A percentile compares a stretch with the other conserved stretches of the same genome.
Evolutionary conservation across 192 early-diverging fungal genomes (phyloP).

Genomic region (Backusella mclennaniae): DNA sequence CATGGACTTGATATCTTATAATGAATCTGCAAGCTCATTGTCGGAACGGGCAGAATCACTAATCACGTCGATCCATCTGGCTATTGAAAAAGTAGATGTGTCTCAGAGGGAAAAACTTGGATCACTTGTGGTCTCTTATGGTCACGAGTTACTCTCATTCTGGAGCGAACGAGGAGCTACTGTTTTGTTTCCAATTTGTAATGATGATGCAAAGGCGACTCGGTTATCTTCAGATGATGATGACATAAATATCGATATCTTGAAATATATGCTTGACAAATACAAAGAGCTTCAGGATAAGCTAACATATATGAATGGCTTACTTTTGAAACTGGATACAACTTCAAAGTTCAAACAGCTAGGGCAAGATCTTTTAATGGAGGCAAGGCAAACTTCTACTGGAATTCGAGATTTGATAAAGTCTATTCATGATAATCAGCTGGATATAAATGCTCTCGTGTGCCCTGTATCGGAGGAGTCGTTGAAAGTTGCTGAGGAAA

Average conservation of each 20-base stretch:
- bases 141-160: not conserved
- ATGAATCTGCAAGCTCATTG: not conserved
- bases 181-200: constrained; percentile 22
- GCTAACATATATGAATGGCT: not conserved
- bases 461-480: not conserved
- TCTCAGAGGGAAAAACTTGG: not conserved
- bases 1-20: not conserved
- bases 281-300: constrained; percentile 8
- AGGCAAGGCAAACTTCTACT: not conserved
- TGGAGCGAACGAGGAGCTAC: constrained; percentile 11
- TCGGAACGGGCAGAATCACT: not conserved
- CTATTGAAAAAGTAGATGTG: not conserved
- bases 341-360: not conserved
- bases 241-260: not conserved
- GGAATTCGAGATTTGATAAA: not conserved
- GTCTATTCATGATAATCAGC: not conserved
- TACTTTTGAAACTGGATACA: not conserved
- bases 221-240: constrained; percentile 6
- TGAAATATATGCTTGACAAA: not conserved
- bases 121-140: not conserved
- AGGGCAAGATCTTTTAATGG: not conserved
- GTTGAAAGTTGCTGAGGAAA: not conserved
- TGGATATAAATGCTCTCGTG: not conserved
- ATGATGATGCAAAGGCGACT: constrained; percentile 6
- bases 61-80: not conserved